Evolutionary conservation across 495 filamentous ascomycete species (phyloP).

Genomic region (Aspergillus mulundensis): DNA sequence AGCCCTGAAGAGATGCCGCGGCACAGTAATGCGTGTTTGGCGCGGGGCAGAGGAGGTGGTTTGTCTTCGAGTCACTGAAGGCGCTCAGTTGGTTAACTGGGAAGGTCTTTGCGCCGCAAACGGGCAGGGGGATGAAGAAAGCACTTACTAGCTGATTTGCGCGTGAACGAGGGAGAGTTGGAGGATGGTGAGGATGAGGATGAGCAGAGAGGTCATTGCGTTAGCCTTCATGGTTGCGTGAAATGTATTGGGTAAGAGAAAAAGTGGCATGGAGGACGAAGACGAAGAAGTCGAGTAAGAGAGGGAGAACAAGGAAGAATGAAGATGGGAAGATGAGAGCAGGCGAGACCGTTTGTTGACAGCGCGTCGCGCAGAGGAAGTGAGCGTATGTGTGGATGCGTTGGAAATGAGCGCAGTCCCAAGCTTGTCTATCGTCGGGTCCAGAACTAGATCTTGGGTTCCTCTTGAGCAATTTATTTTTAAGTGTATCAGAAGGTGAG

Average conservation of each 20-base stretch:
- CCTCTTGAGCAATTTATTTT: too few relatives aligned
- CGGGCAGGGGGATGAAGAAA: not conserved
- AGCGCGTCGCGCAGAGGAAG: not conserved
- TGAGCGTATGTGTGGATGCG: not conserved
- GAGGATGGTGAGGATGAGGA: not conserved
- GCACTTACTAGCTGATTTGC: constrained; percentile 9
- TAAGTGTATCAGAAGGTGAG: too few relatives aligned
- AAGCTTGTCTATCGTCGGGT: too few relatives aligned
- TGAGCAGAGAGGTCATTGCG: not conserved
- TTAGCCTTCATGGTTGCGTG: not conserved
- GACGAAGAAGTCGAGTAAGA: not conserved
- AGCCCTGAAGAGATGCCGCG: constrained; percentile 14
- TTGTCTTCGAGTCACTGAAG: constrained; percentile 13
- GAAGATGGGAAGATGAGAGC: not conserved
- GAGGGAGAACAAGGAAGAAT: not conserved
- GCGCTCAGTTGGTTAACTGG: not conserved
- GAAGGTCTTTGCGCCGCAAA: too few relatives aligned
- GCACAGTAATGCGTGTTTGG: constrained; percentile 15
- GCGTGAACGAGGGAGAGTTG: constrained; percentile 1
- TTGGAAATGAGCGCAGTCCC: too few relatives aligned
- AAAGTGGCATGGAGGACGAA: not conserved
- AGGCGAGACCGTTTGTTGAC: not conserved
- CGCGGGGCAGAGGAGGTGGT: constrained; percentile 16
- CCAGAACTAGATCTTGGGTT: too few relatives aligned
- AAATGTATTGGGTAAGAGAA: not conserved